Evolutionary conservation across 1,139 yeast genomes (phyloP).

Genomic region (Yamadazyma triangularis): DNA sequence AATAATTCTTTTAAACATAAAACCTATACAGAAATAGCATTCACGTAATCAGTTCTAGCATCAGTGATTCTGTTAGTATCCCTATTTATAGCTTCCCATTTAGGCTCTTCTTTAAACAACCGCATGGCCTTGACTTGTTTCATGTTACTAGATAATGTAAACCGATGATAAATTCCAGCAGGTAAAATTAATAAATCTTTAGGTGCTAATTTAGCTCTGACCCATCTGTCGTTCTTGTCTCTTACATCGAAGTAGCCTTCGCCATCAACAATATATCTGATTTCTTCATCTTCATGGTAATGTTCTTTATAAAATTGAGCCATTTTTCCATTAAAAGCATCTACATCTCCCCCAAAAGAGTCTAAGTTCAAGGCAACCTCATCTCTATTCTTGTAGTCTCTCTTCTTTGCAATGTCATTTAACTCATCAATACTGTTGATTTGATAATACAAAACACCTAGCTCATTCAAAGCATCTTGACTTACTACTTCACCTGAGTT

Average conservation of each 20-base stretch:
- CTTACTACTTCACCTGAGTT: conserved; percentile 61
- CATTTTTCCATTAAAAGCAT: conserved; percentile 61
- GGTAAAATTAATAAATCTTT: conserved; percentile 77
- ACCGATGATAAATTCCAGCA: conserved; percentile 90
- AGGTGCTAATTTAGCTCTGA: conserved; percentile 60
- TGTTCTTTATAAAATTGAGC: conserved; percentile 78
- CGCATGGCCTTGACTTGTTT: conserved; percentile 75
- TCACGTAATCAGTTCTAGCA: conserved; percentile 30
- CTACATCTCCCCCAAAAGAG: conserved; percentile 60
- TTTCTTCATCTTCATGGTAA: conserved; percentile 95
- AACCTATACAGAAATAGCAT: conserved; percentile 25
- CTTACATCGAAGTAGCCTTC: conserved; percentile 91
- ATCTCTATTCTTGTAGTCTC: conserved; percentile 81
- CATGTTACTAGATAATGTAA: conserved; percentile 59
- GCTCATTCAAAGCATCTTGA: conserved; percentile 41
- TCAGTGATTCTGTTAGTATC: conserved; percentile 24
- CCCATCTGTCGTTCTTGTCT: conserved; percentile 67
- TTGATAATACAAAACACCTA: conserved; percentile 71
- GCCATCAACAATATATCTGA: conserved; percentile 84
- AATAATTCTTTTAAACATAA: no score
- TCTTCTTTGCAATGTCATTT: conserved; percentile 58
- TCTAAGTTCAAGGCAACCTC: conserved; percentile 56
- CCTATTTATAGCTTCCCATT: conserved; percentile 88
- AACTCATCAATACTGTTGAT: conserved; percentile 54
- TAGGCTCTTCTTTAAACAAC: conserved; percentile 90